phyloP scores from a whole-genome alignment of 2,329 filamentous ascomycete genomes.

The Sarocladiaceae sp. region DNA sequence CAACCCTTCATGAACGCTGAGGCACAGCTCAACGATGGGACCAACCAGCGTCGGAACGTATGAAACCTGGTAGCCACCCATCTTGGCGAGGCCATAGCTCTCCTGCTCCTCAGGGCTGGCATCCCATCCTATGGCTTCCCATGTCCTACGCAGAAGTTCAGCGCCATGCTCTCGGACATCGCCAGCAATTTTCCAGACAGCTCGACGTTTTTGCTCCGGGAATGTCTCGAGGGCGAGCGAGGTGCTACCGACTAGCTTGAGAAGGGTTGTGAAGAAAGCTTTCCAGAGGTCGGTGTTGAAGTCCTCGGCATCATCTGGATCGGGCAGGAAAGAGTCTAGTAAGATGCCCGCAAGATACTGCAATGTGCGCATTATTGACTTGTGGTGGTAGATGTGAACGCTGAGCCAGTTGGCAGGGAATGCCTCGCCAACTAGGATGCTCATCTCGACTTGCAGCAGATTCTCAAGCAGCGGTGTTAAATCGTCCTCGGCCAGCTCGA shows the following conservation, averaged over 20 bases:
- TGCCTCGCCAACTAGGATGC: conserved; percentile 80
- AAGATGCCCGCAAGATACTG: conserved; percentile 76
- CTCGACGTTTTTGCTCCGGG: conserved; percentile 89
- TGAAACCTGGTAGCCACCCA: conserved; percentile 97
- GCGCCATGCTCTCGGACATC: conserved; percentile 91
- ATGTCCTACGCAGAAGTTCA: conserved; percentile 74
- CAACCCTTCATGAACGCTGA: conserved; percentile 90
- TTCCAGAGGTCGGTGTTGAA: conserved; percentile 96
- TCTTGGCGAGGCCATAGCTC: conserved; percentile 71
- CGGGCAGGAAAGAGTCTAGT: conserved; percentile 75
- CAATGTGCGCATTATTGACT: conserved; percentile 78
- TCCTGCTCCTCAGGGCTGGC: conserved; percentile 71
- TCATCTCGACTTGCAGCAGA: conserved; percentile 77
- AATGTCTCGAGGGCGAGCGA: conserved; percentile 90
- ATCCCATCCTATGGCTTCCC: conserved; percentile 97
- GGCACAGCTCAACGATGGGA: conserved; percentile 85
- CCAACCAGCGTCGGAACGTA: conserved; percentile 90
- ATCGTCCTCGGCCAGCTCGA: conserved; percentile 69
- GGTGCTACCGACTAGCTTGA: conserved; percentile 84
- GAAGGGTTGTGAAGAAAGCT: conserved; percentile 79
- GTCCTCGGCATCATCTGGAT: conserved; percentile 82
- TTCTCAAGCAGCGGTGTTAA: conserved; percentile 70
- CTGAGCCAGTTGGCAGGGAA: conserved; percentile 90
- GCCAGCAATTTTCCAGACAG: conserved; percentile 98
- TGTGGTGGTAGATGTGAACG: conserved; percentile 87